phyloP scores from a whole-genome alignment of 352 stramenopile species.

The Phytophthora ohioensis region DNA sequence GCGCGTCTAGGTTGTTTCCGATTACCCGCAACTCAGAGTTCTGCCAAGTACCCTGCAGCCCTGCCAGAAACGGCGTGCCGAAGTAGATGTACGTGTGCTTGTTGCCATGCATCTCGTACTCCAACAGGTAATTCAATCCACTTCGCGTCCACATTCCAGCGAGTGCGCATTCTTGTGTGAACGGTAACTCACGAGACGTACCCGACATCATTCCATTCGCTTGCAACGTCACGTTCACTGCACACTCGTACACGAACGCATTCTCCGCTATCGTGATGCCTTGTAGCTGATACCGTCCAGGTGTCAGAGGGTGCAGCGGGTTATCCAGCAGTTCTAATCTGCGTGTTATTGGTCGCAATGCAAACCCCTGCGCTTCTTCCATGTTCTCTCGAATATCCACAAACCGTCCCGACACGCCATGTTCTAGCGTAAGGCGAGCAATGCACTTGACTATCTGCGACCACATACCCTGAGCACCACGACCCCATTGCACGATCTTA shows the following conservation, averaged over 20 bases:
- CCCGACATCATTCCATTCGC: slow-evolving; percentile 53
- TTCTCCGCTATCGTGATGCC: slow-evolving; percentile 70
- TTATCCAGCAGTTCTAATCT: slow-evolving; percentile 32
- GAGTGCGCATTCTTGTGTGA: slow-evolving; percentile 58
- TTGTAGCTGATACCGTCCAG: slow-evolving; percentile 58
- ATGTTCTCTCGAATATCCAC: slow-evolving; percentile 35
- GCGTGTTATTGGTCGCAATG: slow-evolving; percentile 31
- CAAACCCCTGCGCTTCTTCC: slow-evolving; percentile 45
- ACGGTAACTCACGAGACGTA: slow-evolving; percentile 60
- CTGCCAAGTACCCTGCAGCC: slow-evolving; percentile 62
- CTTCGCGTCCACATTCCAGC: slow-evolving; percentile 54
- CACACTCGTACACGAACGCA: slow-evolving; percentile 66
- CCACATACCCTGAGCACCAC: slow-evolving; percentile 32
- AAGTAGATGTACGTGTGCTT: slow-evolving; percentile 68
- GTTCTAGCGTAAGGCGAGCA: slow-evolving; percentile 26
- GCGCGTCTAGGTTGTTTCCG: slow-evolving; percentile 17
- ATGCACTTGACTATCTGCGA: slow-evolving; percentile 49
- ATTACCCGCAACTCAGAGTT: slow-evolving; percentile 48
- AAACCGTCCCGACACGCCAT: slow-evolving; percentile 38
- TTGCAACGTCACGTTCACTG: slow-evolving; percentile 47
- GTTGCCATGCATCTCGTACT: slow-evolving; percentile 61
- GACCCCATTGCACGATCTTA: slow-evolving; percentile 55
- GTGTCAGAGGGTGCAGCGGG: slow-evolving; percentile 55
- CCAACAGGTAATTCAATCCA: slow-evolving; percentile 56
- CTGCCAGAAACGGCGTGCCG: slow-evolving; percentile 44